These are phyloP conservation scores for Cutaneotrichosporon mucoides DNA, from an alignment of 1,284 basidiomycete species.

Conservation along the genomic window DNA sequence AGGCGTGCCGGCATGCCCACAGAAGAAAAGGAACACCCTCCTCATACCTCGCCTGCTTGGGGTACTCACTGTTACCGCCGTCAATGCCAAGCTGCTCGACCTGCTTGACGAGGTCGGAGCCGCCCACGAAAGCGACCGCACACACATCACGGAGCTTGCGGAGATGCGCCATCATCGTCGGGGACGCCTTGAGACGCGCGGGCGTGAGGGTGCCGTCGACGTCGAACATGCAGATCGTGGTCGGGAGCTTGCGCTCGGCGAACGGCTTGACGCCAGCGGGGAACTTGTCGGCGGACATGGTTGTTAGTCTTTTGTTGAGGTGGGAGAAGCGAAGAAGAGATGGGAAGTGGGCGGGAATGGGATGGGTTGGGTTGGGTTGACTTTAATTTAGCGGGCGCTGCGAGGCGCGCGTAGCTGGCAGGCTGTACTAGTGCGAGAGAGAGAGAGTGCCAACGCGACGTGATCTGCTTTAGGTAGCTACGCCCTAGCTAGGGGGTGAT, in stretches of 20 bases:
- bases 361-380: too few relatives aligned
- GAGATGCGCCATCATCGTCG: constrained; percentile 67
- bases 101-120: constrained; percentile 82
- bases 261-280: constrained; percentile 43
- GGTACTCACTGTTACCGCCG: constrained; percentile 53
- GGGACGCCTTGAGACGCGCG: constrained; percentile 63
- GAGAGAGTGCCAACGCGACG: background rate
- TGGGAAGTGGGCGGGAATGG: too few relatives aligned
- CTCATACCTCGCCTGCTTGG: too few relatives aligned
- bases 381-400: too few relatives aligned
- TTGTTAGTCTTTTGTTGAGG: background rate
- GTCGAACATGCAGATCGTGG: constrained; percentile 58
- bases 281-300: constrained; percentile 24
- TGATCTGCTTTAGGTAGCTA: too few relatives aligned
- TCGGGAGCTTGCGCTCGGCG: constrained; percentile 43
- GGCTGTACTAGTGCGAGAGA: too few relatives aligned
- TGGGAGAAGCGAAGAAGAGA: too few relatives aligned
- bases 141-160: constrained; percentile 66
- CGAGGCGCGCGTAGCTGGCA: too few relatives aligned
- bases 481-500: too few relatives aligned
- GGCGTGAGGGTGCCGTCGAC: constrained; percentile 81
- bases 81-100: constrained; percentile 63
- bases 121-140: constrained; percentile 81
- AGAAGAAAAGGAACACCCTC: too few relatives aligned
- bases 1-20: too few relatives aligned